Conservation (phyloP, 2,329 filamentous ascomycete species). For the Fusarium abutilonis region DNA sequence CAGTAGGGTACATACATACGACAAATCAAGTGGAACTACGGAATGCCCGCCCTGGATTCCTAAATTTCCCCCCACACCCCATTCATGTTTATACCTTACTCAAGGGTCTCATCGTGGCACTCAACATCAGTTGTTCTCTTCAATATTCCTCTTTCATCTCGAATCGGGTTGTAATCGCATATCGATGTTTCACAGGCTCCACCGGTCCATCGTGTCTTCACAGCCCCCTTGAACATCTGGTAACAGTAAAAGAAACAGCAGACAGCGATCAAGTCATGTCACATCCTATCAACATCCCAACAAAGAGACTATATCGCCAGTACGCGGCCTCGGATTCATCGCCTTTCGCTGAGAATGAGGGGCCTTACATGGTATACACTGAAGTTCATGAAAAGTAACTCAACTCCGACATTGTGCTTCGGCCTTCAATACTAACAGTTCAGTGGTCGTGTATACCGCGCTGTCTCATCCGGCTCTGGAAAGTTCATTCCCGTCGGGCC, state of each 20-base stretch:
- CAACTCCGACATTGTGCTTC: not conserved
- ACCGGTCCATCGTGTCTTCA: not conserved
- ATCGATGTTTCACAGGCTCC: not conserved
- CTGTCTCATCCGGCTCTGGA: constrained; percentile 45
- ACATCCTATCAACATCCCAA: constrained; percentile 42
- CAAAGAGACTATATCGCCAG: constrained; percentile 20
- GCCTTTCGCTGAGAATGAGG: constrained; percentile 36
- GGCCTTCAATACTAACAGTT: constrained; percentile 10
- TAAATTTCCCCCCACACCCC: constrained; percentile 25
- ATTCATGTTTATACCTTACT: not conserved
- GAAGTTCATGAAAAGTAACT: constrained; percentile 44
- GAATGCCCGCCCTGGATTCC: constrained; percentile 24
- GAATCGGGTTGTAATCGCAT: not conserved
- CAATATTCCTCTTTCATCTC: not conserved
- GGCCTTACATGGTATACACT: constrained; percentile 41
- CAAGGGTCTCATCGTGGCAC: not conserved
- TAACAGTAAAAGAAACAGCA: not conserved
- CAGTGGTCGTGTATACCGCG: constrained; percentile 42
- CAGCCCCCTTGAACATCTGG: not conserved
- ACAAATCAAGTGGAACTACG: too few relatives aligned
- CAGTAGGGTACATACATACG: not conserved
- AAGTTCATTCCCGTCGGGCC: constrained; percentile 41
- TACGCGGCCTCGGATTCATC: constrained; percentile 3
- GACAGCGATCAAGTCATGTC: constrained; percentile 26
- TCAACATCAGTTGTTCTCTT: not conserved